Base-by-base conservation (phyloP, 768 basidiomycete species). In the Lactarius vividus region DNA sequence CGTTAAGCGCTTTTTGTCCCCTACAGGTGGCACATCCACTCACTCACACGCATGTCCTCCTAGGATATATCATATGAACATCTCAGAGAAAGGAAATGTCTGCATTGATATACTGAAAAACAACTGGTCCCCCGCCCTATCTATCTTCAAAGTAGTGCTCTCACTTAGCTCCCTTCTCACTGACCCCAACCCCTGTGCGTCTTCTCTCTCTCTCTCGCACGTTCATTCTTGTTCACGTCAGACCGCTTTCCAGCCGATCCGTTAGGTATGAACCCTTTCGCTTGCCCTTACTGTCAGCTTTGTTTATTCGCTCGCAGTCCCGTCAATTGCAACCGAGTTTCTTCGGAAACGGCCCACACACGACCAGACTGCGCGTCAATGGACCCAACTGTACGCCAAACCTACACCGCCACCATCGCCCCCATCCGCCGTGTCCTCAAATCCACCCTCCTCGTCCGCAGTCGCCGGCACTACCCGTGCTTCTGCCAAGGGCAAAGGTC, bases 71-170 rank as follows among this genome's bases (percentile, higher is more conserved):
- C 92, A 94, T 72, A 92, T 93, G 91, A 94, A 94, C 81, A 91
- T 92, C 54, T 88, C 87, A 59, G 89, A 91, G 64, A 82, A 84
- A 59, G 91, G 90, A 52, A 83, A 81, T 69, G 88, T 93, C 61
- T 94, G 91, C 73, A 91, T 94, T 70, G 91, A 97, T 77, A 93
- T 96, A 59, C 83, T 98, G 65, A 97, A 98, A 78, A 84, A 87
- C 72, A 91, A 92, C 72, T 98, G 95, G 95, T 95, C 92, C 1
- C 95, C 95, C 8, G 95, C 95, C 2, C 77, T 98, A 26, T 96
- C 94, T 3, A 80, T 98, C 57, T 95, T 92, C 82, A 97, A 98
- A 80, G 91, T 96, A 72, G 88, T 98, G 77, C 85, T 98, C 23
- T 96, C 94, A 31, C 83, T 98, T 4, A 96, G 94, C 0, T 96